Base-by-base conservation (phyloP, 2,329 filamentous ascomycete genomes). In the Karstenula rhodostoma region DNA sequence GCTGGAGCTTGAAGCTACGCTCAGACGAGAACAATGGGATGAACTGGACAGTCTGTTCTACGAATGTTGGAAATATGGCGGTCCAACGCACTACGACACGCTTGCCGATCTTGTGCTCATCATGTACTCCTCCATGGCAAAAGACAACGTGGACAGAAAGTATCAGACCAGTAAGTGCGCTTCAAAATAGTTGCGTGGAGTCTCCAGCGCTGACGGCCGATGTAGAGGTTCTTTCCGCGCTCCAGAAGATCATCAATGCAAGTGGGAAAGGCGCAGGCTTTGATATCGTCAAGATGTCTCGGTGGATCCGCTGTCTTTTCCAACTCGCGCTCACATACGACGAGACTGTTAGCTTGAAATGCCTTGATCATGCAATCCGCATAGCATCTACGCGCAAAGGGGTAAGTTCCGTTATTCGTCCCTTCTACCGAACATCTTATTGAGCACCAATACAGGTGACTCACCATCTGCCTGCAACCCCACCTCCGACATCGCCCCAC, bases 221-320 rank as follows among this genome's bases (percentile, higher is more conserved):
- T 44, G n/a, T 49, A 77, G 73, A 69, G 43, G 55, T 73, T 13
- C 49, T 77, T 23, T 67, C 63, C 8, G 67, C 72, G 15, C 81
- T 93, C 59, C 85, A 89, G 49, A 85, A 88, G 61, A 87, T 94
- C 60, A 86, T 95, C 70, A 90, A 91, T 68, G 81, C 87, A 50
- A 88, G 90, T 19, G 90, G 87, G 77, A 81, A 77, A 0, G 76
- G 88, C 1, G 83, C 87, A 19, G 69, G 76, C 0, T 87, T 89
- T 12, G 84, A 90, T 62, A 81, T 82, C 4, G 72, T 75, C 0
- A 88, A 87, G 67, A 80, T 96, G 0, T 86, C 90, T 8, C 90
- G 90, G 68, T 96, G 95, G 80, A 85, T 94, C 48, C 87, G 92
- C 1, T 93, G 91, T 67, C 82, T 95, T 2, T 91, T 94, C 65